Percentiles rank a stretch among this genome's conserved stretches.
Conservation (phyloP, 352 stramenopile genomes). For the Phytophthora pisi region DNA sequence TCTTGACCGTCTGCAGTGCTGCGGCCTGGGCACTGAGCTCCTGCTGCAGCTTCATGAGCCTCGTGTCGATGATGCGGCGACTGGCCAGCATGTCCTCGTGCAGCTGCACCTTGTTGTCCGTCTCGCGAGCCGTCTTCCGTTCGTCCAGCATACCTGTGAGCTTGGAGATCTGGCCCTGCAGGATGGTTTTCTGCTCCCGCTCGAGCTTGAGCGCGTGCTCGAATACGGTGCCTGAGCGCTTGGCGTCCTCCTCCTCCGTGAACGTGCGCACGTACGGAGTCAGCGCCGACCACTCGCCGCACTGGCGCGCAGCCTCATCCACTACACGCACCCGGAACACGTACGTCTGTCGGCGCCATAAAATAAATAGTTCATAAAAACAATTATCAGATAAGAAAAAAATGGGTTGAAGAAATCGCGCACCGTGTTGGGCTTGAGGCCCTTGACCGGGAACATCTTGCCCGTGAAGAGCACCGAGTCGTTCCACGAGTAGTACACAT, state of each 20-base stretch:
- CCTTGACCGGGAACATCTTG: slow-evolving; percentile 74
- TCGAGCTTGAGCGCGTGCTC: slow-evolving; percentile 86
- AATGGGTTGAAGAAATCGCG: background rate
- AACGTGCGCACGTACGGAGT: slow-evolving; percentile 82
- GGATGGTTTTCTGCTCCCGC: slow-evolving; percentile 67
- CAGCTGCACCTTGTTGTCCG: slow-evolving; percentile 53
- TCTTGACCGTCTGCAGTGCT: slow-evolving; percentile 71
- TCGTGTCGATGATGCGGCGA: slow-evolving; percentile 83
- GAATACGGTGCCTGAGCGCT: slow-evolving; percentile 85
- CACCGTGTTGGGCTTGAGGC: slow-evolving; percentile 73
- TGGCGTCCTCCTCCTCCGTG: slow-evolving; percentile 87
- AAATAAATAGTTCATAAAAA: background rate
- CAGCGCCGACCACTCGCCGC: slow-evolving; percentile 79
- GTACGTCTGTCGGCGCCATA: slow-evolving; percentile 52
- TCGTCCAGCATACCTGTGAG: slow-evolving; percentile 79
- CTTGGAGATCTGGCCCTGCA: slow-evolving; percentile 83
- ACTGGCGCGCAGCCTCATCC: slow-evolving; percentile 60
- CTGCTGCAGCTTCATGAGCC: slow-evolving; percentile 72
- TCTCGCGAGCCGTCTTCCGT: slow-evolving; percentile 38
- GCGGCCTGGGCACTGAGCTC: slow-evolving; percentile 65
- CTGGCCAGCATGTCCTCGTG: slow-evolving; percentile 89
- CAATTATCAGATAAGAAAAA: slow-evolving; percentile 10
- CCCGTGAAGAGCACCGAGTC: slow-evolving; percentile 68
- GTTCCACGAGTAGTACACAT: slow-evolving; percentile 89
- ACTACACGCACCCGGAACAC: slow-evolving; percentile 80